Evolutionary conservation across 176 grass and related monocot species (phyloP).

Genomic region (Pontederia paniculata): DNA sequence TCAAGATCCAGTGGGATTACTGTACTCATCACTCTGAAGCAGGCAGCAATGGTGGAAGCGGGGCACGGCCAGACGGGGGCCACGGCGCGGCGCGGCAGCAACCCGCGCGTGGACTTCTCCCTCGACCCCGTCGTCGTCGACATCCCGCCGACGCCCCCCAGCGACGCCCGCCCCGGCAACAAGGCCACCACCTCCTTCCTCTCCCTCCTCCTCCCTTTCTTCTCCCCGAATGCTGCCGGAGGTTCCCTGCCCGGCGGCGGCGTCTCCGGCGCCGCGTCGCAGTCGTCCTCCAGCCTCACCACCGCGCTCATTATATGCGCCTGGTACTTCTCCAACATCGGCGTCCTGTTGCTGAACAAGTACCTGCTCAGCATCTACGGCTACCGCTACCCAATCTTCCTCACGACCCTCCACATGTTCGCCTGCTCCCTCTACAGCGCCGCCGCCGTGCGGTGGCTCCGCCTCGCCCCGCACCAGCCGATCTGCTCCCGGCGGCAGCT

Average conservation of each 20-base stretch:
- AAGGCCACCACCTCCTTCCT: not conserved
- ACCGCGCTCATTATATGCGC: constrained; percentile 2
- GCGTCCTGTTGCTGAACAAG: constrained; percentile 12
- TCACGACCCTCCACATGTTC: constrained; percentile 1
- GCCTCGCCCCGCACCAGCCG: not conserved
- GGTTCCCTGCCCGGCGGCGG: not conserved
- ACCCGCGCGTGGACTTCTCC: not conserved
- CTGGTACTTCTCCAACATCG: constrained; percentile 17
- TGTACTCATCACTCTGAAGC: too few relatives aligned
- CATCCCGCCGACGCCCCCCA: not conserved
- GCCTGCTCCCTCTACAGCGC: constrained; percentile 5
- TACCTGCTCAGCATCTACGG: constrained; percentile 11
- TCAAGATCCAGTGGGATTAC: too few relatives aligned
- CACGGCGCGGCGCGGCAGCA: constrained; percentile 6
- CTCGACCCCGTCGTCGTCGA: not conserved
- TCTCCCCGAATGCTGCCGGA: not conserved
- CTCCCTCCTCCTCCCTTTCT: not conserved
- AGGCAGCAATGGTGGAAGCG: not conserved
- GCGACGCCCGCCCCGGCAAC: not conserved
- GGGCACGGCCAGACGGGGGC: not conserved
- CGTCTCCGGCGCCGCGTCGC: too few relatives aligned
- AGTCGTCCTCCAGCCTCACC: not conserved
- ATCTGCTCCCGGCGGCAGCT: constrained; percentile 1
- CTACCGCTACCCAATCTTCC: not conserved
- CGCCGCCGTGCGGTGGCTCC: constrained; percentile 1